These are phyloP conservation scores for Lentinula guzmanii DNA, from an alignment of 768 basidiomycete genomes.

Conservation along the genomic window DNA sequence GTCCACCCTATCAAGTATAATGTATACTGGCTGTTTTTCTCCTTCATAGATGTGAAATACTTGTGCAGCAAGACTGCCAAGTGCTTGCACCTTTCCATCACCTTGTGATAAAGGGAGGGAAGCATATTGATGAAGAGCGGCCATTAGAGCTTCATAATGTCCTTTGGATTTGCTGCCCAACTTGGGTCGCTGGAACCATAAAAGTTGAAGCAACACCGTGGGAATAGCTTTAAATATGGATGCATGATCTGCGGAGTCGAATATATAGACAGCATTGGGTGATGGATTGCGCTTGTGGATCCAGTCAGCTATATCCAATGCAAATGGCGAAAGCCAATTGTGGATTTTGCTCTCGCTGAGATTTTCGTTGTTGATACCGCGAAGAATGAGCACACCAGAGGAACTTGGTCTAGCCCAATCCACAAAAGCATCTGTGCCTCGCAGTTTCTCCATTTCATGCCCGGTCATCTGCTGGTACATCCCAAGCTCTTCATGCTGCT, in stretches of 20 bases:
- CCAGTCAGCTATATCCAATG: not conserved
- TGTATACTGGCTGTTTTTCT: not conserved
- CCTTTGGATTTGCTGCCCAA: not conserved
- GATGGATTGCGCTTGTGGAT: not conserved
- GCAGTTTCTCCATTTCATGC: not conserved
- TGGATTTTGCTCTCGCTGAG: not conserved
- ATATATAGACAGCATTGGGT: not conserved
- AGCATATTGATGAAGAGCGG: not conserved
- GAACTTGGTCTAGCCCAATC: not conserved
- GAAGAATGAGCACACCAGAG: not conserved
- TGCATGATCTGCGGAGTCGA: not conserved
- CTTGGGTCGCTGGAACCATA: not conserved
- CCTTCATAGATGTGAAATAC: not conserved
- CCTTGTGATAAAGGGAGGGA: not conserved
- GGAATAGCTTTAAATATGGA: not conserved
- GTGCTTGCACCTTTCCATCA: not conserved
- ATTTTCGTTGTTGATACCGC: not conserved
- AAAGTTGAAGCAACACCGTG: not conserved
- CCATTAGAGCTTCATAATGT: not conserved
- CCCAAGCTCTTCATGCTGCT: not conserved
- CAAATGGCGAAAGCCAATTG: not conserved
- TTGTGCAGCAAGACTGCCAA: not conserved
- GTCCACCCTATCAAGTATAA: not conserved
- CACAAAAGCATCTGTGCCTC: not conserved
- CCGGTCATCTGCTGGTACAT: not conserved